phyloP scores from a whole-genome alignment of 495 filamentous ascomycete genomes.

The Saxophila tyrrhenica region DNA sequence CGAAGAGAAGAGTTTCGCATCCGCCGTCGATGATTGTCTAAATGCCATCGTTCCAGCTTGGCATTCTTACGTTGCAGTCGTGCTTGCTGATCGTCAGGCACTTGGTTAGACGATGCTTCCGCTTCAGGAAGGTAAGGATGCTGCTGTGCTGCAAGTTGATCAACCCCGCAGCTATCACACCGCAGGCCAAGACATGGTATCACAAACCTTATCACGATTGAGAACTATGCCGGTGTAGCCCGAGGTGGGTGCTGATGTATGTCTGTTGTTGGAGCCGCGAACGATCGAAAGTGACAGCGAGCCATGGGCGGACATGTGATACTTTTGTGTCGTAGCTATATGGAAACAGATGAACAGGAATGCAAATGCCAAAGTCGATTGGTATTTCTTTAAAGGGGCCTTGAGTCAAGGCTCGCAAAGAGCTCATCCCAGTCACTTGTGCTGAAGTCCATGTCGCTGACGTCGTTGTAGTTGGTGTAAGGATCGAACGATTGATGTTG shows the following conservation, averaged over 20 bases:
- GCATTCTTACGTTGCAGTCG: not conserved
- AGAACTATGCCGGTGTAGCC: too few relatives aligned
- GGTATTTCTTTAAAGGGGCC: not conserved
- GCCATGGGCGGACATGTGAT: not conserved
- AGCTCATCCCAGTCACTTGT: not conserved
- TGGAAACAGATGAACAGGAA: too few relatives aligned
- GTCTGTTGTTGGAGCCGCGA: too few relatives aligned
- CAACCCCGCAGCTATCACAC: not conserved
- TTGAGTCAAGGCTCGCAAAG: not conserved
- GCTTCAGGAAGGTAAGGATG: too few relatives aligned
- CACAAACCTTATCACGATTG: not conserved
- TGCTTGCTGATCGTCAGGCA: not conserved
- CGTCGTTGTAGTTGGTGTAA: not conserved
- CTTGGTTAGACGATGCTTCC: not conserved
- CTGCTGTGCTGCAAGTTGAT: not conserved
- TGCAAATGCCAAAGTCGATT: too few relatives aligned
- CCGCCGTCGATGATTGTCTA: too few relatives aligned
- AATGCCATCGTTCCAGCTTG: not conserved
- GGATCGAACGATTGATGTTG: not conserved
- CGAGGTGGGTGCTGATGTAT: too few relatives aligned
- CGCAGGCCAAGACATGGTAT: not conserved
- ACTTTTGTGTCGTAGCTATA: not conserved
- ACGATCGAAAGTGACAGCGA: not conserved
- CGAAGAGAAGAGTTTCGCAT: not conserved
- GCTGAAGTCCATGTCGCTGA: not conserved